phyloP scores from a whole-genome alignment of 345 rosid species.

The Gossypium anomalum region DNA sequence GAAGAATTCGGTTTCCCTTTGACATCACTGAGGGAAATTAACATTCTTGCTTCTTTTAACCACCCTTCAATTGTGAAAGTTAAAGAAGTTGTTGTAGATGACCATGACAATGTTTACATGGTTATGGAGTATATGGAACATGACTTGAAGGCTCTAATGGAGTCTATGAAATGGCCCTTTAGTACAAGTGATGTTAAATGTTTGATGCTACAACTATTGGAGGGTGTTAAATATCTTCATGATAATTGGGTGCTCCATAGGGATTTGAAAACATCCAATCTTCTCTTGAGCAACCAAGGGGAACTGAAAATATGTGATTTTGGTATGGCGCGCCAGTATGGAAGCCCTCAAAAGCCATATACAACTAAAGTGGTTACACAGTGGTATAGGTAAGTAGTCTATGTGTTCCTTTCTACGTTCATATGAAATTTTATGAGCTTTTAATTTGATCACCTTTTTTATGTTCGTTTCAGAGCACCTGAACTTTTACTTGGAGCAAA shows the following conservation, averaged over 20 bases:
- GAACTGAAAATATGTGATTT: slow-evolving; percentile 81
- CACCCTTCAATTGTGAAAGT: slow-evolving; percentile 75
- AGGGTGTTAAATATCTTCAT: slow-evolving; percentile 77
- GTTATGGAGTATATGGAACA: slow-evolving; percentile 95
- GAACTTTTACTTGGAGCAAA: slow-evolving; percentile 79
- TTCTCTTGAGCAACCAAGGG: slow-evolving; percentile 72
- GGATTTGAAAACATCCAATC: slow-evolving; percentile 86
- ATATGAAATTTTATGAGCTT: background rate
- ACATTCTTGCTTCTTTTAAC: slow-evolving; percentile 63
- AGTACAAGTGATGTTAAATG: slow-evolving; percentile 90
- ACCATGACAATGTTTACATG: slow-evolving; percentile 61
- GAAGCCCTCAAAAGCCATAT: slow-evolving; percentile 80
- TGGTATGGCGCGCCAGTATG: slow-evolving; percentile 84
- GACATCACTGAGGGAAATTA: slow-evolving; percentile 82
- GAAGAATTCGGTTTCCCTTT: slow-evolving; percentile 77
- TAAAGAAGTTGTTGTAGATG: slow-evolving; percentile 77
- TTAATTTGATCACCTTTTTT: background rate
- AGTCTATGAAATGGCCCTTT: slow-evolving; percentile 60
- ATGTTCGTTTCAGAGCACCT: slow-evolving; percentile 60
- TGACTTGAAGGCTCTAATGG: slow-evolving; percentile 70
- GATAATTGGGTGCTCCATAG: slow-evolving; percentile 92
- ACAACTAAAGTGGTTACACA: slow-evolving; percentile 71
- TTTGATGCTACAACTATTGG: slow-evolving; percentile 79
- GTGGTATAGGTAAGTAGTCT: slow-evolving; percentile 69
- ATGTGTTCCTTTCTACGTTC: background rate